Conservation (phyloP, 1,139 yeast species). For the Eremothecium coryli region DNA sequence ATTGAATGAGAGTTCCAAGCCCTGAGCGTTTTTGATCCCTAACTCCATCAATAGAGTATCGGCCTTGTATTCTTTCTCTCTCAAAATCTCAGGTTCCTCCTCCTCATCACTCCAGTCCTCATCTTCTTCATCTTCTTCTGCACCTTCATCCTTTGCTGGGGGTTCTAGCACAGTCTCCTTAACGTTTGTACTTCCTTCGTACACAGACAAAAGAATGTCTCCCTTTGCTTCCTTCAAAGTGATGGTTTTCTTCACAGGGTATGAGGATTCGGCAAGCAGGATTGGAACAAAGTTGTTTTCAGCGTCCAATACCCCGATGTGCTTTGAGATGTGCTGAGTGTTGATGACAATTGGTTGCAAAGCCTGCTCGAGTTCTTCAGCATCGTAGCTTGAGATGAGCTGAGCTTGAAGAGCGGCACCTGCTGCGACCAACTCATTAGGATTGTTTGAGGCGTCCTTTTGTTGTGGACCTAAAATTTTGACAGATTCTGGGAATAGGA, state of each 20-base stretch:
- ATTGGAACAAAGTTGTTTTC: slow-evolving; percentile 67
- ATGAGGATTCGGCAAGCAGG: slow-evolving; percentile 76
- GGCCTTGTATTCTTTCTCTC: slow-evolving; percentile 65
- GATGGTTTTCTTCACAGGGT: slow-evolving; percentile 78
- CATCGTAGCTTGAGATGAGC: slow-evolving; percentile 68
- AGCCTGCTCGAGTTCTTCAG: slow-evolving; percentile 77
- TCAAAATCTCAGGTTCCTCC: slow-evolving; percentile 70
- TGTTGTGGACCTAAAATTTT: slow-evolving; percentile 70
- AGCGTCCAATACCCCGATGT: slow-evolving; percentile 77
- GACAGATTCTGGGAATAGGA: slow-evolving; percentile 75
- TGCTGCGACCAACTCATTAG: slow-evolving; percentile 82
- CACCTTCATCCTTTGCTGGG: slow-evolving; percentile 41
- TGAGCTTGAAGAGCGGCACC: slow-evolving; percentile 98
- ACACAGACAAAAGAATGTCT: slow-evolving; percentile 60
- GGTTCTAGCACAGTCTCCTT: slow-evolving; percentile 72
- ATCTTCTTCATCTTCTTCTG: slow-evolving; percentile 44
- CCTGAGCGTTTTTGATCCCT: slow-evolving; percentile 64
- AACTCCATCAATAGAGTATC: slow-evolving; percentile 73
- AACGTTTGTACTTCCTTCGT: slow-evolving; percentile 75
- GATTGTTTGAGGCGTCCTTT: slow-evolving; percentile 63
- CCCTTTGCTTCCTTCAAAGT: slow-evolving; percentile 57
- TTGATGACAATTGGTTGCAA: slow-evolving; percentile 77
- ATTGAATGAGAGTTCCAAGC: slow-evolving; percentile 75
- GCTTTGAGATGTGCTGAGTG: slow-evolving; percentile 77
- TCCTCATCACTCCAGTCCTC: slow-evolving; percentile 45